Evolutionary conservation across 306 rosid species (phyloP).

Genomic region (Trifolium repens): DNA sequence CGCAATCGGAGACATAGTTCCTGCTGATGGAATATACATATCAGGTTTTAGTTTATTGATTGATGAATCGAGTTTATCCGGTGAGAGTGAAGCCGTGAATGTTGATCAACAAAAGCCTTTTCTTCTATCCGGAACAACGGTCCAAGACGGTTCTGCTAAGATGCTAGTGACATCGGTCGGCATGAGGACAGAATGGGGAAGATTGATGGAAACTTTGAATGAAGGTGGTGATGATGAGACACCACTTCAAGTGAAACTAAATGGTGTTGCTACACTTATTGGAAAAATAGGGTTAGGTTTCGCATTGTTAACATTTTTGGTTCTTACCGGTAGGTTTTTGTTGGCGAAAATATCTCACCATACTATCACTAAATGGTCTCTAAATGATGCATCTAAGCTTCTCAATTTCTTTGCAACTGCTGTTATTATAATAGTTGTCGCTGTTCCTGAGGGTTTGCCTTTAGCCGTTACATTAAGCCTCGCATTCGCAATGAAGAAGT

Average conservation of each 20-base stretch:
- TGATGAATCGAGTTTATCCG: constrained; percentile 88
- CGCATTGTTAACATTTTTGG: constrained; percentile 72
- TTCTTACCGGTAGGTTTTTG: constrained; percentile 71
- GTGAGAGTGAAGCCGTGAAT: constrained; percentile 81
- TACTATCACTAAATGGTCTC: constrained; percentile 57
- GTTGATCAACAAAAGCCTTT: constrained; percentile 55
- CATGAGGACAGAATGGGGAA: constrained; percentile 97
- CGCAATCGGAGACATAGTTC: constrained; percentile 80
- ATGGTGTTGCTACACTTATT: constrained; percentile 91
- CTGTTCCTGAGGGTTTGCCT: constrained; percentile 92
- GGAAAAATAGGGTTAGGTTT: constrained; percentile 87
- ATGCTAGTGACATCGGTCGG: constrained; percentile 88
- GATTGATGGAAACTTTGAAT: constrained; percentile 77
- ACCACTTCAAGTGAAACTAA: constrained; percentile 91
- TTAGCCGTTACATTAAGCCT: constrained; percentile 93
- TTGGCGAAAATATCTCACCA: constrained; percentile 48
- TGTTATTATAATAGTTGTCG: constrained; percentile 89
- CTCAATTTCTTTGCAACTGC: constrained; percentile 80
- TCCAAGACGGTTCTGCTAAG: constrained; percentile 87
- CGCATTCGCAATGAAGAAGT: constrained; percentile 89
- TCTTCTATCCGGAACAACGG: constrained; percentile 78
- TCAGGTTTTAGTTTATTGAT: constrained; percentile 71
- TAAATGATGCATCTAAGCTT: constrained; percentile 63
- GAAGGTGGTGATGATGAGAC: constrained; percentile 95
- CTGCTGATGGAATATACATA: constrained; percentile 80